A percentile compares a stretch with the other conserved stretches of the same genome.
These are phyloP conservation scores for Heliamphora exappendiculata DNA, from an alignment of 148 eudicot genomes.

Conservation along the genomic window DNA sequence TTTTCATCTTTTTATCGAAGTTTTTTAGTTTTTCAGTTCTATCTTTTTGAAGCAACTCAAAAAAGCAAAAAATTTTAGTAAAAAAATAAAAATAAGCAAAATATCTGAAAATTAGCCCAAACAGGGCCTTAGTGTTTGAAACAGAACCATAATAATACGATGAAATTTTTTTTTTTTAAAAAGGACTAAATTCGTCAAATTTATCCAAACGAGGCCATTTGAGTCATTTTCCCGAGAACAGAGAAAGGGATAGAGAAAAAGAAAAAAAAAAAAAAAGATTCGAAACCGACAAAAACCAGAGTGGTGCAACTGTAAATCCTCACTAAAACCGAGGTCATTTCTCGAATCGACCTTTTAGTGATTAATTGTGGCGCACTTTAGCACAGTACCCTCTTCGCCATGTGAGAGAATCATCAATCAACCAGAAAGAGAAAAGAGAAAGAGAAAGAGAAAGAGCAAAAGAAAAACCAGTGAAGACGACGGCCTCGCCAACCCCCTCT, in stretches of 20 bases:
- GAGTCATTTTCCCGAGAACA: not conserved
- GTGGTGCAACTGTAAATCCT: slow-evolving; percentile 19
- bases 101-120: too few relatives aligned
- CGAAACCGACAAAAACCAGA: slow-evolving; percentile 26
- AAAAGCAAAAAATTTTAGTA: too few relatives aligned
- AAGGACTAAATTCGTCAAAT: too few relatives aligned
- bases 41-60: too few relatives aligned
- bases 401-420: not conserved
- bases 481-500: slow-evolving; percentile 1
- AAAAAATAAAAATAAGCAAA: too few relatives aligned
- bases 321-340: slow-evolving; percentile 7
- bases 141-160: too few relatives aligned
- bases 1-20: too few relatives aligned
- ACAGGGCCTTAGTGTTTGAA: too few relatives aligned
- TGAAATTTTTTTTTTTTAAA: too few relatives aligned
- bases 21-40: too few relatives aligned
- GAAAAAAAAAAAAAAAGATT: not conserved
- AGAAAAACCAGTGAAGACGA: not conserved
- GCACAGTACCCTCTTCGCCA: not conserved
- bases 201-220: not conserved
- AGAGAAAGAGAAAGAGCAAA: not conserved
- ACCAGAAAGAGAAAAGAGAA: not conserved
- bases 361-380: slow-evolving; percentile 1
- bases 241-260: not conserved
- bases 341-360: not conserved